phyloP scores from a whole-genome alignment of 768 basidiomycete genomes.

The Obba rivulosa region DNA sequence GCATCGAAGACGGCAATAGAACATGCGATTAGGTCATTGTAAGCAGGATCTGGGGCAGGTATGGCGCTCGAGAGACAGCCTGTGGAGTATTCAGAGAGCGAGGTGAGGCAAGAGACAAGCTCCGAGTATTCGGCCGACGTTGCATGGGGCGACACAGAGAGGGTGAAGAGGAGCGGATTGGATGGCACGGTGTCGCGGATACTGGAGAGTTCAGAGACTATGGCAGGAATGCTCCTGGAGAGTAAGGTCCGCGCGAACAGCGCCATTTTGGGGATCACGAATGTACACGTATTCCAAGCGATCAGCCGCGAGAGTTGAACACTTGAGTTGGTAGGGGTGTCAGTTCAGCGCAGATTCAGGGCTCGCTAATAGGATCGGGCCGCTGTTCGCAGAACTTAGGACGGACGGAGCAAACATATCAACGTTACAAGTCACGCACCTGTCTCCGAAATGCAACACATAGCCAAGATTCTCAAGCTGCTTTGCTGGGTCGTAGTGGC shows the following conservation, averaged over 20 bases:
- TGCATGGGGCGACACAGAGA: conserved; percentile 49
- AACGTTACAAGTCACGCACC: too few species aligned
- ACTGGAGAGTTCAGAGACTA: conserved; percentile 5
- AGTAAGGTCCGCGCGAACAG: conserved; percentile 13
- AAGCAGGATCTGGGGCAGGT: conserved; percentile 11
- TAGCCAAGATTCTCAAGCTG: too few species aligned
- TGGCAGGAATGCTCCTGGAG: conserved; percentile 11
- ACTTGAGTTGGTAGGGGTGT: too few species aligned
- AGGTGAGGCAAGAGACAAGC: conserved; percentile 20
- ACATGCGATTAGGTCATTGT: conserved; percentile 38
- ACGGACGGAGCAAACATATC: too few species aligned
- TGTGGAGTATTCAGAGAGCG: conserved; percentile 30
- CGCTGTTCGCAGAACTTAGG: too few species aligned
- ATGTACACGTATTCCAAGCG: too few species aligned
- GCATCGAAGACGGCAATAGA: conserved; percentile 53
- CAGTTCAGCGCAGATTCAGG: too few species aligned
- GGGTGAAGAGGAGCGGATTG: conserved; percentile 21
- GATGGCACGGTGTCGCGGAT: not conserved
- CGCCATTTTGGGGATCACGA: conserved; percentile 3
- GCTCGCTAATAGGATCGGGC: too few species aligned
- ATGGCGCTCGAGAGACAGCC: conserved; percentile 62
- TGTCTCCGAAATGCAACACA: too few species aligned
- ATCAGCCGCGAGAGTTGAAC: too few species aligned
- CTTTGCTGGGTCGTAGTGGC: too few species aligned
- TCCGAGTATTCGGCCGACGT: conserved; percentile 34